phyloP scores from a whole-genome alignment of 1,284 basidiomycete species.

The Pterulicium gracile region DNA sequence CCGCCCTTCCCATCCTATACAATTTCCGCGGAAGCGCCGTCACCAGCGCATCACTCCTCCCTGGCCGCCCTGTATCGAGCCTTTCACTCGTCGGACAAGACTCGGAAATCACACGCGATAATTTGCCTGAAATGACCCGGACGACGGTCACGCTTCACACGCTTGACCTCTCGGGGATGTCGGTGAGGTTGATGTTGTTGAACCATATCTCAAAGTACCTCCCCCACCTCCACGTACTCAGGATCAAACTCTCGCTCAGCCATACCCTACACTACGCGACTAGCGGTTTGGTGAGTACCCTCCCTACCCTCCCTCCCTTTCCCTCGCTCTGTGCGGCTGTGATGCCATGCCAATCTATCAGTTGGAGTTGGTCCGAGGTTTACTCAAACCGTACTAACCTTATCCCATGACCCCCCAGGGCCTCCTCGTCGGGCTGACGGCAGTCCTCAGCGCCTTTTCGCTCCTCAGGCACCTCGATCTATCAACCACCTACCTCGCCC shows the following conservation, averaged over 20 bases:
- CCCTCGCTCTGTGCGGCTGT: too few relatives aligned
- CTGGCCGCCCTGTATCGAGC: conserved; percentile 42
- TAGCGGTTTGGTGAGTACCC: conserved; percentile 49
- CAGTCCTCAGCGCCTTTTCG: conserved; percentile 21
- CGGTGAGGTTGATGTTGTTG: conserved; percentile 43
- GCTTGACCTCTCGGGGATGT: conserved; percentile 49
- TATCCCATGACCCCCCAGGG: conserved; percentile 7
- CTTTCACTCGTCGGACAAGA: conserved; percentile 48
- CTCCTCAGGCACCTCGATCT: conserved; percentile 33
- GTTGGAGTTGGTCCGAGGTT: conserved; percentile 2
- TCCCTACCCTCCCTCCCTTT: conserved; percentile 5
- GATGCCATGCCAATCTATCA: too few relatives aligned
- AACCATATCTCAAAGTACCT: conserved; percentile 43
- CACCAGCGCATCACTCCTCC: conserved; percentile 46
- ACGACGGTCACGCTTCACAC: conserved; percentile 34
- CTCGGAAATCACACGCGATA: conserved; percentile 37
- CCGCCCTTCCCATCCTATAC: conserved; percentile 32
- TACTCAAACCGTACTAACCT: conserved; percentile 2
- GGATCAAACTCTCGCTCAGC: conserved; percentile 46
- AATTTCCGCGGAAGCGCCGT: conserved; percentile 49
- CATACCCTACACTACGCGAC: conserved; percentile 55
- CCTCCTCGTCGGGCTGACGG: conserved; percentile 10
- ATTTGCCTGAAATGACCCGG: conserved; percentile 37
- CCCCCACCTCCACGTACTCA: conserved; percentile 35
- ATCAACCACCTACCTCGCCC: conserved; percentile 42